These are phyloP conservation scores for Cladosporium sp. DNA, from an alignment of 2,329 filamentous ascomycete species.

Conservation along the genomic window DNA sequence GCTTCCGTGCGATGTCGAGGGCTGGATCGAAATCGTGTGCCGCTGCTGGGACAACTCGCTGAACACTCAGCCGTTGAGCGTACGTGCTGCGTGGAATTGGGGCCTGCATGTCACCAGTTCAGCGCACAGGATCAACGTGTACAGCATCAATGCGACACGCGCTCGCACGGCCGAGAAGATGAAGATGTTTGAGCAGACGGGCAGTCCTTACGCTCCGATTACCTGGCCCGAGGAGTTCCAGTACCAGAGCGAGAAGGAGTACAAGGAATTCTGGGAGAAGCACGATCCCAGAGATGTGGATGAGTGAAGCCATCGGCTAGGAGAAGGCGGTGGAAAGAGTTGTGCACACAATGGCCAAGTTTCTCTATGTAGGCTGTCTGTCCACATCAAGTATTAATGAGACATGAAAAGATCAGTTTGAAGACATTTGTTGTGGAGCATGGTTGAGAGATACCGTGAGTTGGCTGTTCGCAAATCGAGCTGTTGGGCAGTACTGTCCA, in stretches of 20 bases:
- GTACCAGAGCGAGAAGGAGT: constrained; percentile 34
- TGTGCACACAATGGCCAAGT: neutral
- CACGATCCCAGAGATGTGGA: constrained; percentile 33
- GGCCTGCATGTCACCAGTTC: constrained; percentile 43
- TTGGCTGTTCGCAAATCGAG: no score
- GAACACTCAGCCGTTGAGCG: constrained; percentile 60
- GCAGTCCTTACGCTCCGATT: constrained; percentile 37
- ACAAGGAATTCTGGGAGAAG: constrained; percentile 34
- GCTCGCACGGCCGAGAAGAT: constrained; percentile 33
- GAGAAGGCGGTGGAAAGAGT: neutral
- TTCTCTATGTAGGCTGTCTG: neutral
- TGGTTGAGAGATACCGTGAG: neutral
- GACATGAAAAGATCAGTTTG: neutral
- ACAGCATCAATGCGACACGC: constrained; percentile 38
- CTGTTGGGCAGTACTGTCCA: no score
- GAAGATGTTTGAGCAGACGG: constrained; percentile 34
- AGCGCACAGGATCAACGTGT: constrained; percentile 41
- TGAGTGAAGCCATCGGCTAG: neutral
- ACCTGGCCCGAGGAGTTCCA: constrained; percentile 37
- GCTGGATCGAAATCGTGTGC: constrained; percentile 60
- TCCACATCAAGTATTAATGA: neutral
- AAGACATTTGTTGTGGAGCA: neutral
- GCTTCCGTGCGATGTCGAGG: constrained; percentile 59
- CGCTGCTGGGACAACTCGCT: constrained; percentile 63
- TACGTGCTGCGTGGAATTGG: constrained; percentile 56